Percentiles rank a stretch among this genome's conserved stretches.
phyloP scores from a whole-genome alignment of 2,329 filamentous ascomycete genomes.

The Cercospora zeina region DNA sequence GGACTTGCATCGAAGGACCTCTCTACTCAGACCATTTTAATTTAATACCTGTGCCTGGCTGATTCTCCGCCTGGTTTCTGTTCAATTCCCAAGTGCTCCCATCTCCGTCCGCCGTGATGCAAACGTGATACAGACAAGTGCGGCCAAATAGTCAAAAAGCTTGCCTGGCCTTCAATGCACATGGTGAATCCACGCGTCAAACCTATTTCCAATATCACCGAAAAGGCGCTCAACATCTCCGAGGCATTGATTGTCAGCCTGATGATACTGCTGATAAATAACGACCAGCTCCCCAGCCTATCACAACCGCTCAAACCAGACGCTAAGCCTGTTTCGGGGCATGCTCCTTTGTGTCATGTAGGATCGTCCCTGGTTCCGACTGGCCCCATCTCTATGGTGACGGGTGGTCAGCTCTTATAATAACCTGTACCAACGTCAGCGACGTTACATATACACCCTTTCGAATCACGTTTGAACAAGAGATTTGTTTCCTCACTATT shows the following conservation, averaged over 20 bases:
- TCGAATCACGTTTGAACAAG: too few species aligned
- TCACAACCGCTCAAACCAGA: not conserved
- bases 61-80: too few species aligned
- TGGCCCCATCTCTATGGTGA: constrained; percentile 1
- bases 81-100: too few species aligned
- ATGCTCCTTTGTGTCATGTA: not conserved
- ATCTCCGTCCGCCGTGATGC: too few species aligned
- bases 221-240: not conserved
- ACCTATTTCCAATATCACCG: constrained; percentile 1
- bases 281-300: constrained; percentile 1
- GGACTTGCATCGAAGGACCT: not conserved
- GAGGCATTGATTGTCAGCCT: constrained; percentile 8
- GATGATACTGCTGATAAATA: not conserved
- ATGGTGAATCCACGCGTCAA: too few species aligned
- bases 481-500: too few species aligned
- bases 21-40: not conserved
- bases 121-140: too few species aligned
- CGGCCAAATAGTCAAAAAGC: too few species aligned
- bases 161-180: too few species aligned
- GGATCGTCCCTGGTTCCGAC: not conserved
- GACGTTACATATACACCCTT: not conserved
- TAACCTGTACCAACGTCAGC: not conserved
- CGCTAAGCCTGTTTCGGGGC: not conserved
- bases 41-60: not conserved
- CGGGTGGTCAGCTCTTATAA: not conserved